Evolutionary conservation across 768 basidiomycete genomes (phyloP), one percentile per base, ranked within the genome.

Genomic region (Tremella fuciformis): DNA sequence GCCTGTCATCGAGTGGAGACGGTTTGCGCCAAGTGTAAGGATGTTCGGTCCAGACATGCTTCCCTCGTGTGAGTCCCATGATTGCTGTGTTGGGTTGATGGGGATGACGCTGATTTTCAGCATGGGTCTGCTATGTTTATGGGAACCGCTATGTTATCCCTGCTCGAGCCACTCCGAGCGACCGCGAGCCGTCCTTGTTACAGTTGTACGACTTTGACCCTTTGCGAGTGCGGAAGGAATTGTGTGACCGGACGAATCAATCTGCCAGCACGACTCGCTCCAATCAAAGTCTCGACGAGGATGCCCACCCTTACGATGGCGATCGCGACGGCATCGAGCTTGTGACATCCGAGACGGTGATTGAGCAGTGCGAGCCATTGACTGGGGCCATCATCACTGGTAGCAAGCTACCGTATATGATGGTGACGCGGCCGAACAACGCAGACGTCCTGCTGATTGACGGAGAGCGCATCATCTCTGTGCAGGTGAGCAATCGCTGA

Each of bases 91-190:
- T 18, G 37, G 50, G 19, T 37, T 13, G 11, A 22, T 11, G 11
- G 13, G 21, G 39, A 41, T 38, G n/a, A 13, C 44, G 16, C 44
- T 62, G 63, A 52, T 50, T 48, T 51, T 11, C 53, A 73, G 62
- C 66, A 9, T 76, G 75, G 75, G 75, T 75, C 1, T 73, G 71
- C 34, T 76, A 72, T 50, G 68, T 76, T 37, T 76, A 76, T 53
- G 69, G 71, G 26, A 62, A 74, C 37, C 66, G 73, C 25, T 76
- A 68, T 59, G 63, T 73, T 16, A 63, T 61, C 2, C 61, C 47
- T 54, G 41, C 18, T 26, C 19, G 11, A 37, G 48, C 18, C 9
- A 34, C 29, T 6, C 29, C 29, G 6, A 40, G 18, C 13, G 34
- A 21, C 21, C 26, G 19, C 13, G 26, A 13, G 25, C 55, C 34